These are phyloP conservation scores for Cryptosporidium viatorum DNA, from an alignment of 169 alveolate genomes.

Conservation along the genomic window DNA sequence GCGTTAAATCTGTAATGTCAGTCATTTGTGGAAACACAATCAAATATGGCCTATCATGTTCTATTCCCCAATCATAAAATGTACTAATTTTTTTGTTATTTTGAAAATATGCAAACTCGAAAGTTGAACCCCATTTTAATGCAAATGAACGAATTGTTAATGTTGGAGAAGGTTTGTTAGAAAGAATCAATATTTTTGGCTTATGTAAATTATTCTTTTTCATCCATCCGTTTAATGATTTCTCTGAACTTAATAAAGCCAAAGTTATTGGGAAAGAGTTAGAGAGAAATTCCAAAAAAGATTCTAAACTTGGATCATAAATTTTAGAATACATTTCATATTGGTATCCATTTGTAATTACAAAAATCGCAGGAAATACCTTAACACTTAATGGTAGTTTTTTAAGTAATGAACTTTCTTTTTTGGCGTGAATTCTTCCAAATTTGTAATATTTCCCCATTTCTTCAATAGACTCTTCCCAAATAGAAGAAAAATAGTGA, in stretches of 20 bases:
- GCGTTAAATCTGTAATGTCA: not conserved
- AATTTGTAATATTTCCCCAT: constrained; percentile 77
- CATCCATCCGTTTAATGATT: not conserved
- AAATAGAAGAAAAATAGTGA: constrained; percentile 78
- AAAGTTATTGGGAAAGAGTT: constrained; percentile 75
- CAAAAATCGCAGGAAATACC: constrained; percentile 79
- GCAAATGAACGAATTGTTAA: constrained; percentile 46
- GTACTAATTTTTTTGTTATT: not conserved
- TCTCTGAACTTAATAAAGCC: constrained; percentile 15
- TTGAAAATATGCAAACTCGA: constrained; percentile 43
- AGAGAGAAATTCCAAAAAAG: constrained; percentile 75
- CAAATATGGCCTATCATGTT: constrained; percentile 1
- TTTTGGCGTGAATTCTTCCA: constrained; percentile 79
- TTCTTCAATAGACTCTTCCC: constrained; percentile 81
- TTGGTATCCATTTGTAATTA: constrained; percentile 77
- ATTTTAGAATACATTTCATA: constrained; percentile 79
- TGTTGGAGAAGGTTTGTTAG: constrained; percentile 37
- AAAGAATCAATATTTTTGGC: constrained; percentile 26
- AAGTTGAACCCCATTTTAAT: constrained; percentile 49
- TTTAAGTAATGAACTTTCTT: constrained; percentile 76
- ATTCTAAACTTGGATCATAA: constrained; percentile 76
- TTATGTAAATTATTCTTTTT: constrained; percentile 1
- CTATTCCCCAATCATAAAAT: constrained; percentile 3
- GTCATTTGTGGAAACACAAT: constrained; percentile 6
- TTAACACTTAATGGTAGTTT: constrained; percentile 80